Evolutionary conservation across 225 moss, liverwort and hornwort species (phyloP).

Genomic region (Bryum argenteum): DNA sequence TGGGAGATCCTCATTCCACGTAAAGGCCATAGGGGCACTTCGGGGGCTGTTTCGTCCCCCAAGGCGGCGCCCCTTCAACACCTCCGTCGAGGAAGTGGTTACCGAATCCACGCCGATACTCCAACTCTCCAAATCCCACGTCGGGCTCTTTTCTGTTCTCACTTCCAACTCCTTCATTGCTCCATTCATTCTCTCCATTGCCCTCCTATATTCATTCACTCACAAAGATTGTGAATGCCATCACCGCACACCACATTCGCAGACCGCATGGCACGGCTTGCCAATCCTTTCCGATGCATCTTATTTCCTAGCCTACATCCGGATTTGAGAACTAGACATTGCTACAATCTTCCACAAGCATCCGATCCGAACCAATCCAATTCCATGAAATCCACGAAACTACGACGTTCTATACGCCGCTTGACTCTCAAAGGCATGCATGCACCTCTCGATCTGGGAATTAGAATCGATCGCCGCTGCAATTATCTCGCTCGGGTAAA

Average conservation of each 20-base stretch:
- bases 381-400: too few relatives aligned
- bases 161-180: constrained; percentile 34
- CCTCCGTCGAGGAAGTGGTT: constrained; percentile 81
- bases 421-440: too few relatives aligned
- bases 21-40: constrained; percentile 92
- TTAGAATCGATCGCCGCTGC: too few relatives aligned
- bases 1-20: constrained; percentile 92
- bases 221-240: background rate
- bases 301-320: too few relatives aligned
- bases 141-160: constrained; percentile 22
- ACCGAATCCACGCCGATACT: constrained; percentile 77
- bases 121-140: constrained; percentile 49
- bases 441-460: too few relatives aligned
- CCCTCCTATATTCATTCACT: background rate
- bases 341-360: too few relatives aligned
- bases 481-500: too few relatives aligned
- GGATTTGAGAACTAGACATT: too few relatives aligned
- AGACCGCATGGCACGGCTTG: background rate
- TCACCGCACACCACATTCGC: background rate
- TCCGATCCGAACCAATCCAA: too few relatives aligned
- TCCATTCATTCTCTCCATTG: constrained; percentile 31
- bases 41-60: constrained; percentile 87
- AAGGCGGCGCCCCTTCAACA: constrained; percentile 73
- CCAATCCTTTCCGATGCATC: too few relatives aligned
- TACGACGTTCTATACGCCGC: too few relatives aligned